Conservation (phyloP, 768 basidiomycete species). For the Ephemerocybe angulata region DNA sequence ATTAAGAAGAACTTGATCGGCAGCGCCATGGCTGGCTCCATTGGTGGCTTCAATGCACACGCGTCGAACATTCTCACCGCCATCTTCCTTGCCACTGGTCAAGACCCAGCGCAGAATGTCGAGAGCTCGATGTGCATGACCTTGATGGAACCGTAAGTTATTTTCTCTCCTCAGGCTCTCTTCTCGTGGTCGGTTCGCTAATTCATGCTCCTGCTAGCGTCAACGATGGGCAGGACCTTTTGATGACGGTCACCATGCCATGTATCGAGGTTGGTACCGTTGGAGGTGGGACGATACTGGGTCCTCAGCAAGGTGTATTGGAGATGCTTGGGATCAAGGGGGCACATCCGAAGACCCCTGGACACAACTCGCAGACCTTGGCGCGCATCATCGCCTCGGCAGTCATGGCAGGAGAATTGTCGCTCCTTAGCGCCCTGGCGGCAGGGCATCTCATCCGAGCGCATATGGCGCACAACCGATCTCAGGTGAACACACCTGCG, state of each 20-base stretch:
- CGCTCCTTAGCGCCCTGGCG: slow-evolving; percentile 86
- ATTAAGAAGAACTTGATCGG: slow-evolving; percentile 97
- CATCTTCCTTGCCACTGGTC: slow-evolving; percentile 94
- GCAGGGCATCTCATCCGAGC: slow-evolving; percentile 94
- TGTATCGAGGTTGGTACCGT: slow-evolving; percentile 98
- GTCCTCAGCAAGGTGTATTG: slow-evolving; percentile 84
- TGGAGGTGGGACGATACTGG: slow-evolving; percentile 91
- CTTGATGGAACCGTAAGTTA: slow-evolving; percentile 92
- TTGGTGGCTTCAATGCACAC: slow-evolving; percentile 98
- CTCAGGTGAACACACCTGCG: slow-evolving; percentile 74
- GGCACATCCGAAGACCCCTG: slow-evolving; percentile 82
- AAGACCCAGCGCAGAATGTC: slow-evolving; percentile 99
- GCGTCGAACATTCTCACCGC: slow-evolving; percentile 97
- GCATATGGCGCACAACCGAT: slow-evolving; percentile 90
- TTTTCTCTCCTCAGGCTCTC: slow-evolving; percentile 3
- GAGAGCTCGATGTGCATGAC: slow-evolving; percentile 99
- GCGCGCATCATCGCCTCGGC: slow-evolving; percentile 87
- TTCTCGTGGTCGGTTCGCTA: neutral
- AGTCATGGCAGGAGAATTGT: slow-evolving; percentile 97
- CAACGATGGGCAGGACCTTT: slow-evolving; percentile 85
- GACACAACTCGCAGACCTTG: slow-evolving; percentile 83
- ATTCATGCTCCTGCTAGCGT: slow-evolving; percentile 42
- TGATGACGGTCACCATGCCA: slow-evolving; percentile 97
- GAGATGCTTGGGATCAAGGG: slow-evolving; percentile 93
- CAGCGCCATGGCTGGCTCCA: slow-evolving; percentile 94